These are phyloP conservation scores for Suillus tomentosus DNA, from an alignment of 768 basidiomycete genomes.

Conservation along the genomic window DNA sequence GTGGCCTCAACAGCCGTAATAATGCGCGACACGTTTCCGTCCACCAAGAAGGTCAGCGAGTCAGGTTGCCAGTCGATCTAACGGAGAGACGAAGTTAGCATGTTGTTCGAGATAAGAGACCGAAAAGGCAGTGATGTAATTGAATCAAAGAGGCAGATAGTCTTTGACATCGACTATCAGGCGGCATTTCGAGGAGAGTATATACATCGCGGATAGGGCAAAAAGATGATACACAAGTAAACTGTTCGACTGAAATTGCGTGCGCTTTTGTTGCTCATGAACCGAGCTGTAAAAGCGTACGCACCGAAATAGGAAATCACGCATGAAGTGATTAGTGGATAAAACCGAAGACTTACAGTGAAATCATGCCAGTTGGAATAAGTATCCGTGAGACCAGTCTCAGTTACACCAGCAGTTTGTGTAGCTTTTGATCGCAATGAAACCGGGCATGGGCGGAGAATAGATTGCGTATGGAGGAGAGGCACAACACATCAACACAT, in stretches of 20 bases:
- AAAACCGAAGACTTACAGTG: slow-evolving; percentile 49
- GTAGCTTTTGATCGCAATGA: slow-evolving; percentile 27
- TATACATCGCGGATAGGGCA: no score
- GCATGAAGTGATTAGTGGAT: not conserved
- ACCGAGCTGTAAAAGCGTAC: not conserved
- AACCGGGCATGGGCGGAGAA: not conserved
- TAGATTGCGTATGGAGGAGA: not conserved
- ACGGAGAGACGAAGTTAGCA: not conserved
- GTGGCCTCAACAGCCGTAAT: slow-evolving; percentile 60
- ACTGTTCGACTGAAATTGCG: not conserved
- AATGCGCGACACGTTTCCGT: slow-evolving; percentile 71
- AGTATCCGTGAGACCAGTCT: slow-evolving; percentile 58
- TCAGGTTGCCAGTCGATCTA: slow-evolving; percentile 85
- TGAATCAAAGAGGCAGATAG: not conserved
- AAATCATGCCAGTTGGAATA: slow-evolving; percentile 75
- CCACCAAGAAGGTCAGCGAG: slow-evolving; percentile 64
- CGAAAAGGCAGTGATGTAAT: not conserved
- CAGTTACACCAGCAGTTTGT: slow-evolving; percentile 48
- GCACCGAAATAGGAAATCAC: not conserved
- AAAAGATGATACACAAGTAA: not conserved
- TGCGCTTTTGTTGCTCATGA: not conserved
- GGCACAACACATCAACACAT: slow-evolving; percentile 1
- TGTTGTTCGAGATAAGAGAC: slow-evolving; percentile 1
- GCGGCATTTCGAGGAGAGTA: not conserved
- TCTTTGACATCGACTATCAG: not conserved